Base-by-base conservation (phyloP, 768 basidiomycete genomes). In the Cantharellus cinnabarinus region DNA sequence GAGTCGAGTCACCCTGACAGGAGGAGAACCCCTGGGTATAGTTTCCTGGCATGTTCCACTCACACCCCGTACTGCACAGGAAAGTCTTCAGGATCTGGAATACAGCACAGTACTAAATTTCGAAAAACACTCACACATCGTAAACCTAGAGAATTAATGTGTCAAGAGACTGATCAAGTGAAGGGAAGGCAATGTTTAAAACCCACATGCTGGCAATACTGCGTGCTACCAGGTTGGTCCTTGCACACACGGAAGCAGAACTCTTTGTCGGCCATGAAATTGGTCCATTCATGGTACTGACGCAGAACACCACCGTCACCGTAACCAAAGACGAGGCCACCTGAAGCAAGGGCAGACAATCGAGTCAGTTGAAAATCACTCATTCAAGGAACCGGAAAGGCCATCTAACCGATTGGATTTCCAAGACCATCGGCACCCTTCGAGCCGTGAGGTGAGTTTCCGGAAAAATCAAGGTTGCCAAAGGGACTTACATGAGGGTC, bases 211-310 rank as follows among this genome's bases (percentile, higher is more conserved):
- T 40, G 77, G 73, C 71, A 54, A 10, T 48, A 48, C 44, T 48
- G 10, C 29, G 70, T 64, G 42, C 63, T 58, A 37, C 65, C 65
- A 59, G 60, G 59, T 35, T 60, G 62, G 34, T 63, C 59, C 57
- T 67, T 62, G 60, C 70, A 71, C 59, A 73, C 70, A 50, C 75
- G 68, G 66, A 75, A 65, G 67, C 75, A 76, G 69, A 71, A 76
- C 62, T 72, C 67, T 60, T 66, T 67, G 65, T 68, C 69, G 4
- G 71, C 69, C 68, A 74, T 71, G 68, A 72, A 75, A 65, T 65
- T 35, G 54, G 81, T 85, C 87, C 87, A 89, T 66, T 87, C 80
- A 63, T 79, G 75, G 44, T 84, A 71, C 65, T 85, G 75, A 63
- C 76, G 62, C 3, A 78, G 62, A 53, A 69, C 29, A 40, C 61